Base-by-base conservation (phyloP, 139 green algal genomes). In the Chlorella vulgaris region DNA sequence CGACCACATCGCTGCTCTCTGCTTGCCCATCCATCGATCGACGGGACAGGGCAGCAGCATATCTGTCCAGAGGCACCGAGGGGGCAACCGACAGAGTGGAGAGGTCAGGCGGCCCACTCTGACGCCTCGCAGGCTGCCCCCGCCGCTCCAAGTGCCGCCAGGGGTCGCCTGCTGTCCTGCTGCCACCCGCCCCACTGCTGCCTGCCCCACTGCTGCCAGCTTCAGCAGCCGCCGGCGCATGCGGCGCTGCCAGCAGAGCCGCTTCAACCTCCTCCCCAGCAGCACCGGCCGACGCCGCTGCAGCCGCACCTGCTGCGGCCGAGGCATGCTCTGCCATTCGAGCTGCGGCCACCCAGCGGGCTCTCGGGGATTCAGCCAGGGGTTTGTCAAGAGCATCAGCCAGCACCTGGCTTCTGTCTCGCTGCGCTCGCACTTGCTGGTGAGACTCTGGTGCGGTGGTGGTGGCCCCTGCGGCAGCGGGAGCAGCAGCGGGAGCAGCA, bases 361-460 rank as follows among this genome's bases (percentile, higher is more conserved):
- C 7, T 7, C 62, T 15, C 31, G 15, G 62, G 13, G 62, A 42
- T 6, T 28, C 62, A 6, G 15, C 7, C 29, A 28, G 4, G 3
- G 31, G 7, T 5, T 33, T 3, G 7, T 69, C 7, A 4, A 43
- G 62, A 6, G 29, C 31, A 28, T 43, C 62, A 43, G 62, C 7
- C 31, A 69, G 26, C 10, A 42, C 3, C 7, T 21, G 31, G 36
- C 8, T 26, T 33, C n/a, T 28, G 2, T 31, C 70, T 29, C 29
- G 39, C 76, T 81, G 76, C 31, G 76, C 76, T 5, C 76, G 76
- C 21, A 29, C 35, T 6, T 40, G 40, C 7, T 60, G 61, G 31
- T 81, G 76, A 1, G 61, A 74, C 61, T 81, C 76, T 39, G 76
- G 76, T 3, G 76, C 76, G 1, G 42, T 21, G 40, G 53, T 22